Evolutionary conservation across 2,329 filamentous ascomycete genomes (phyloP), one percentile per base, ranked within the genome.

Genomic region (Ceratocystis smalleyi): DNA sequence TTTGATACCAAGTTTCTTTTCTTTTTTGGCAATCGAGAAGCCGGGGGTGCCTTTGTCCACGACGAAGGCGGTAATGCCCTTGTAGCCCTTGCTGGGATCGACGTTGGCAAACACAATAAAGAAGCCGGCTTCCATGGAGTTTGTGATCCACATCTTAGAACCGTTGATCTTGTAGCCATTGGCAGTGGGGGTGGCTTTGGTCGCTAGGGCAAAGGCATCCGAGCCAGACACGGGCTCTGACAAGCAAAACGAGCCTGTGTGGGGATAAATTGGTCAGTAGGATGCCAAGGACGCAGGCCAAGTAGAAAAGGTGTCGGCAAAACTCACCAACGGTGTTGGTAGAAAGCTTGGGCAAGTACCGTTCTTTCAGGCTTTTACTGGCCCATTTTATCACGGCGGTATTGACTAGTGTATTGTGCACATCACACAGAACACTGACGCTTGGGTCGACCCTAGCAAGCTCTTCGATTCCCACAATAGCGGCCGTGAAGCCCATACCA

Each of bases 71-170:
- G 91, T 91, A 75, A 99, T 99, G 66, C 94, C 94, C 76, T 91
- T 92, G 81, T 99, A 96, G 63, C 91, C 92, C 78, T 92, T 91
- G 77, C 83, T 86, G 0, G 87, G 91, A 73, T 96, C 87, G 47
- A 99, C 79, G 77, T 96, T 99, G 72, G 94, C 94, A 73, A 99
- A 99, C 66, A 99, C 94, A 72, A 99, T 92, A 78, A 96, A 99
- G 78, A 97, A 87, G 67, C 85, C 85, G 22, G 94, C 88, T 77
- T 99, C 94, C 78, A 92, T 86, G 61, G 88, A 87, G 81, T 99
- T 99, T 68, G 94, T 99, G 76, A 99, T 99, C 94, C 94, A 99
- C 94, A 99, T 99, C 83, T 99, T 99, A 75, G 84, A 85, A 61
- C 94, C 94, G 67, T 84, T 88, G 75, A 99, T 88, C 76, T 81